Evolutionary conservation across 2,329 filamentous ascomycete species (phyloP), one percentile per base, ranked within the genome.

Genomic region (Nigrograna mackinnonii): DNA sequence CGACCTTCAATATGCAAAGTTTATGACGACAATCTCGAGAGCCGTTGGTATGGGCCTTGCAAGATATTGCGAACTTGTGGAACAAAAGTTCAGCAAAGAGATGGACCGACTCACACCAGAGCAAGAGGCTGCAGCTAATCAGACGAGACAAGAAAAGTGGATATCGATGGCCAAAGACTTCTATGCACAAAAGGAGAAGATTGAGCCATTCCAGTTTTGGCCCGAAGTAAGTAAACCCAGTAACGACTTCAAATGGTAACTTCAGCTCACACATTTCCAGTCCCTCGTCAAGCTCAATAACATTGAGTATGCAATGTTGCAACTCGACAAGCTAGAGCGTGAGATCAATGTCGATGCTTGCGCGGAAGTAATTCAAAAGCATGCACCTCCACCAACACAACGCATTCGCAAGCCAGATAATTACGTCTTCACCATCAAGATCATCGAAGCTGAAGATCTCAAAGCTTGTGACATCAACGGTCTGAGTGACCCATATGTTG

Each of bases 231-330:
- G 78, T 68, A 16, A 13, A 21, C 34, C 16, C 21, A 36, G 11
- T 28, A 28, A 28, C 24, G 11, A 14, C 24, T 28, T 14, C 14
- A 28, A 28, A 17, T 33, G 11, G 11, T 33, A 17, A 13, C 18
- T 17, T 33, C 31, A n/a, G 16, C 31, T 33, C n/a, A 33, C 16
- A 11, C 9, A 17, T 14, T 33, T 33, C 24, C 17, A 96, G 89
- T 96, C 91, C 4, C 87, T 99, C 58, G 91, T 99, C 49, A 99
- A 97, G 70, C 80, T 99, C 55, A 99, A 99, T 76, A 95, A 99
- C 61, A 85, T 99, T 52, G 92, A 96, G 70, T 97, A 90, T 69
- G 92, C 91, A 4, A 91, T 95, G 72, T 82, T 91, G 43, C 89
- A 95, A 61, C 79, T 99, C 39, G 94, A 99, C 65, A 90, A 88